Conservation (phyloP, 495 filamentous ascomycete species). For the Penicillium alfredii region DNA sequence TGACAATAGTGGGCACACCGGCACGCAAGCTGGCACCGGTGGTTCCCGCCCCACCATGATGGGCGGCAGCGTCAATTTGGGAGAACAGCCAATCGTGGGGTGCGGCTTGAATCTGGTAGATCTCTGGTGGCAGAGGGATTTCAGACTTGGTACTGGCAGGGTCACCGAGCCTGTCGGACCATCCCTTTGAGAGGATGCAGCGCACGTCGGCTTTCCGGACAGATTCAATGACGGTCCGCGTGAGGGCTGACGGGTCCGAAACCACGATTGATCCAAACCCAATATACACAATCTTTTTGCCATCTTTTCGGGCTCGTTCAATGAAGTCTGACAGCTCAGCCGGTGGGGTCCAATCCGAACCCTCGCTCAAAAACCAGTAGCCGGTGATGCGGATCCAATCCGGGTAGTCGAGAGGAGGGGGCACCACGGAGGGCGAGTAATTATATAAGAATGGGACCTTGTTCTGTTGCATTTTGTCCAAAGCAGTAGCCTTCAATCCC, state of each 20-base stretch:
- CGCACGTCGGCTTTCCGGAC: slow-evolving; percentile 88
- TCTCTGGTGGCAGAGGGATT: slow-evolving; percentile 68
- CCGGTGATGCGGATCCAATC: slow-evolving; percentile 97
- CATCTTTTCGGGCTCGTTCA: slow-evolving; percentile 64
- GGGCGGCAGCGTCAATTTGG: slow-evolving; percentile 89
- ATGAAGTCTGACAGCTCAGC: slow-evolving; percentile 76
- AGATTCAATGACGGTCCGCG: slow-evolving; percentile 81
- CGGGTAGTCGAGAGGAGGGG: slow-evolving; percentile 89
- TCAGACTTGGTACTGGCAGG: slow-evolving; percentile 56
- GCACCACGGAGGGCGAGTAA: slow-evolving; percentile 87
- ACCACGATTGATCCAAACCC: slow-evolving; percentile 96
- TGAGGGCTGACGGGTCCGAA: slow-evolving; percentile 81
- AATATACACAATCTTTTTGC: slow-evolving; percentile 92
- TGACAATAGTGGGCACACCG: slow-evolving; percentile 89
- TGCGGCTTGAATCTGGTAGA: slow-evolving; percentile 81
- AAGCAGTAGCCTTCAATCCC: slow-evolving; percentile 67
- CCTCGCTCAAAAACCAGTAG: slow-evolving; percentile 95
- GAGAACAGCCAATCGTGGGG: slow-evolving; percentile 96
- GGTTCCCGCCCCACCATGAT: slow-evolving; percentile 93
- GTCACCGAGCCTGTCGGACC: slow-evolving; percentile 81
- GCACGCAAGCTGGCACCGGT: slow-evolving; percentile 91
- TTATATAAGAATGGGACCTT: slow-evolving; percentile 97
- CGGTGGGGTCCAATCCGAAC: slow-evolving; percentile 66
- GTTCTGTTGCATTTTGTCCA: slow-evolving; percentile 92
- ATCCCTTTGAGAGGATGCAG: slow-evolving; percentile 96